Conservation (phyloP, 1,284 basidiomycete species). For the Ceratobasidium sp. region DNA sequence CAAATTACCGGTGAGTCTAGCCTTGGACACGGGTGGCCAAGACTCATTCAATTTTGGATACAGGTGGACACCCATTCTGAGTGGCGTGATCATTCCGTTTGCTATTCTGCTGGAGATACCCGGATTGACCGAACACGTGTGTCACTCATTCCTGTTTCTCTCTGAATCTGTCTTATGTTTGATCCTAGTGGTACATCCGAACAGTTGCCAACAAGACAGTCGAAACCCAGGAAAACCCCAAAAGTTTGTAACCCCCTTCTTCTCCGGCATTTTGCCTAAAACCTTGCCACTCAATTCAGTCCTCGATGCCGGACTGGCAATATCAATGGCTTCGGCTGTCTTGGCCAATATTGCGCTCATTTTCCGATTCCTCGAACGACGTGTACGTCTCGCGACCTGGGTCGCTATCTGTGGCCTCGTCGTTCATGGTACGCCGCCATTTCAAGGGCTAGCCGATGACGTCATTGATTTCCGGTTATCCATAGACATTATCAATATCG, state of each 20-base stretch:
- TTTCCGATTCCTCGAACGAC: constrained; percentile 72
- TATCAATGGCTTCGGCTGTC: constrained; percentile 74
- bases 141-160: constrained; percentile 5
- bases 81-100: constrained; percentile 76
- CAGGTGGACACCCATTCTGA: constrained; percentile 65
- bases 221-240: constrained; percentile 62
- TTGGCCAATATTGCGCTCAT: constrained; percentile 75
- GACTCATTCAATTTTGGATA: constrained; percentile 39
- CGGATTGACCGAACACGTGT: constrained; percentile 64
- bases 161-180: not conserved
- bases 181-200: constrained; percentile 57
- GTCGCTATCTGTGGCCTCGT: constrained; percentile 68
- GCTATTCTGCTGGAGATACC: constrained; percentile 82
- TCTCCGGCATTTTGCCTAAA: constrained; percentile 37
- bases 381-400: constrained; percentile 67
- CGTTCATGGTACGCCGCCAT: constrained; percentile 66
- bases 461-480: constrained; percentile 4
- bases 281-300: constrained; percentile 47
- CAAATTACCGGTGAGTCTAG: constrained; percentile 41
- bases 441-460: not conserved
- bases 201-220: constrained; percentile 58
- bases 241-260: constrained; percentile 38
- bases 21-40: not conserved
- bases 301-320: constrained; percentile 66
- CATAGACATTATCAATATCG: constrained; percentile 73